phyloP scores from a whole-genome alignment of 805 yeast genomes.

The Pichia scutulata region DNA sequence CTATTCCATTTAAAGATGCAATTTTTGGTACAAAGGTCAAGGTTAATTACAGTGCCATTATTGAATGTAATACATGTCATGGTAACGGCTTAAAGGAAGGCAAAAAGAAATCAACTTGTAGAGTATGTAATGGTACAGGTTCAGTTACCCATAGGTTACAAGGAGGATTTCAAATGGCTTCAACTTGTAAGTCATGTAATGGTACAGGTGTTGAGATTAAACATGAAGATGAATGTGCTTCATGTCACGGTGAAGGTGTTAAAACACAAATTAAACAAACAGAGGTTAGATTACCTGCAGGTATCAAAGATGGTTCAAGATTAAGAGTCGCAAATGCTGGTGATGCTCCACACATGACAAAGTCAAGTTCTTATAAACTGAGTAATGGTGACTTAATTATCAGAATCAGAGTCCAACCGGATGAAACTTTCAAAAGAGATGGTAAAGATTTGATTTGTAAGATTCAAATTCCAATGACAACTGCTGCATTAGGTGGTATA shows the following conservation, averaged over 20 bases:
- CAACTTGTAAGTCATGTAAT: conserved; percentile 80
- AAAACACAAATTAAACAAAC: conserved; percentile 59
- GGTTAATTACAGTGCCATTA: conserved; percentile 66
- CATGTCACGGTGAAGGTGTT: conserved; percentile 91
- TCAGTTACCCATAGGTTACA: conserved; percentile 74
- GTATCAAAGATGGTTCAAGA: conserved; percentile 79
- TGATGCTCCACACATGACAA: conserved; percentile 74
- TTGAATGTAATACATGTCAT: conserved; percentile 68
- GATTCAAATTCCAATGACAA: conserved; percentile 78
- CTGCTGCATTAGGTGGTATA: conserved; percentile 93
- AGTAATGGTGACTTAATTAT: conserved; percentile 84
- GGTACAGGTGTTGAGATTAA: conserved; percentile 82
- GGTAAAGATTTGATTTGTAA: conserved; percentile 60
- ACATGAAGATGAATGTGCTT: conserved; percentile 57
- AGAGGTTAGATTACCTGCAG: conserved; percentile 79
- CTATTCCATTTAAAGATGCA: conserved; percentile 77
- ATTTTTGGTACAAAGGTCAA: conserved; percentile 66
- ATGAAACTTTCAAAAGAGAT: conserved; percentile 58
- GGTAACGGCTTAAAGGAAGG: conserved; percentile 84
- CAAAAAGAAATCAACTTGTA: conserved; percentile 68
- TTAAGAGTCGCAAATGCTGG: conserved; percentile 84
- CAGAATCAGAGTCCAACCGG: conserved; percentile 70
- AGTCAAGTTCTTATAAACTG: conserved; percentile 59
- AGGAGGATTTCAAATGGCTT: conserved; percentile 95
- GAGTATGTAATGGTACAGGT: conserved; percentile 89